Evolutionary conservation across 2,329 filamentous ascomycete species (phyloP), one percentile per base, ranked within the genome.

Genomic region (Trichoderma harzianum): DNA sequence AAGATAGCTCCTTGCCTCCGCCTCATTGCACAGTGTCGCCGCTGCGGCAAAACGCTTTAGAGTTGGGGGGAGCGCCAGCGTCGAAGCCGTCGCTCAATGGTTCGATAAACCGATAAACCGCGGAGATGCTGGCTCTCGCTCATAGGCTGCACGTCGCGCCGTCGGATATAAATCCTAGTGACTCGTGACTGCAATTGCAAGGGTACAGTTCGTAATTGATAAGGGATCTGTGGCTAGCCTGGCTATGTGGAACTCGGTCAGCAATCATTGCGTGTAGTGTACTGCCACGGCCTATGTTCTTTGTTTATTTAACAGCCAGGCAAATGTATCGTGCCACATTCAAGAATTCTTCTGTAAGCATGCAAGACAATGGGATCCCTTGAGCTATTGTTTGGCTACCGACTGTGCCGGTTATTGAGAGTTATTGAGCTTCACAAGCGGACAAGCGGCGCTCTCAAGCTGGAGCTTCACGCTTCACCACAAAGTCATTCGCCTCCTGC

Each of bases 171-270:
- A 36, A 24, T 55, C 28, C 14, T 11, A 36, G 39, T 6, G 36
- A 18, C 57, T 69, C 67, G 57, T 69, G 66, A 69, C 39, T 32
- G 53, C 53, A 30, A 30, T 58, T 61, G 36, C 66, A 36, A 53
- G 66, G 66, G 39, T 62, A 7, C 5, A 16, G 14, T 11, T 69
- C 32, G 64, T 24, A 61, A 14, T 51, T 51, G 66, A 53, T 51
- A 68, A 47, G 57, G n/a, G 5, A 28, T 62, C 16, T 36, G 28
- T 61, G 55, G 55, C 55, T 47, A 69, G 28, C 10, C 28, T 34
- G 14, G 11, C 67, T 18, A 62, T 36, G 67, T 53, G 63, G 63
- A 51, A 36, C 58, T 61, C 10, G 14, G 18, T 28, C 32, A 61
- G 18, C 39, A 24, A 47, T 16, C 28, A 51, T 21, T 34, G 28